Base-by-base conservation (phyloP, 1,284 basidiomycete species). In the Neotropicomus parvogracilis region DNA sequence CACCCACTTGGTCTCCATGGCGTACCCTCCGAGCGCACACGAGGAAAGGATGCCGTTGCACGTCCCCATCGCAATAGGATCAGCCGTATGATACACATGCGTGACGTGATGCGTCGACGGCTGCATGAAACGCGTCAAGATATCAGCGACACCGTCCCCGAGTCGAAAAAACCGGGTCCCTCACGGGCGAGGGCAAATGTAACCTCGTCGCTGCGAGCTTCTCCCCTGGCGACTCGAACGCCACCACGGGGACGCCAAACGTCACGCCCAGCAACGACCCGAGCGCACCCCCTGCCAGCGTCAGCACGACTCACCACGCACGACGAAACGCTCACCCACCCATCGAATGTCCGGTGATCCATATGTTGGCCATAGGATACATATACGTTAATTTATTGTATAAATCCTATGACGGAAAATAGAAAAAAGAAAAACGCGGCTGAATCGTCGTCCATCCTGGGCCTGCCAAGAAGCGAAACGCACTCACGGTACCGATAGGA, bases 371-470 rank as follows among this genome's bases (percentile, higher is more conserved):
- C 54, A 90, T 72, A 9, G 95, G 97, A 68, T 97, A 99, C 78
- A 95, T 82, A 65, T 89, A 90, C 6, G 93, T 88, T 44, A 99
- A 60, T 72, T 98, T 93, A 75, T 95, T 90, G 73, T 94, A 97
- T 44, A 97, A 69, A 69, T 94, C 89, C 88, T 93, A 63, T 48
- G 3, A 8, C 24, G n/a, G n/a, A n/a, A n/a, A n/a, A n/a, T n/a
- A n/a, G 33, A 13, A 35, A 48, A 44, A 36, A 6, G 4, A 14
- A 11, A 8, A 42, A 29, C 16, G 26, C 11, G 2, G 8, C 29
- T 50, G 20, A 49, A 39, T 28, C 28, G 7, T 48, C 34, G 40
- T n/a, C 21, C 40, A 26, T 31, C 12, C 4, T 8, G 17, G 27
- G 33, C 14, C 29, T 37, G 41, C 24, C 44, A 17, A n/a, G 17